Evolutionary conservation across 352 stramenopile species (phyloP), one percentile per base, ranked within the genome.

Genomic region (Phytophthora aleatoria): DNA sequence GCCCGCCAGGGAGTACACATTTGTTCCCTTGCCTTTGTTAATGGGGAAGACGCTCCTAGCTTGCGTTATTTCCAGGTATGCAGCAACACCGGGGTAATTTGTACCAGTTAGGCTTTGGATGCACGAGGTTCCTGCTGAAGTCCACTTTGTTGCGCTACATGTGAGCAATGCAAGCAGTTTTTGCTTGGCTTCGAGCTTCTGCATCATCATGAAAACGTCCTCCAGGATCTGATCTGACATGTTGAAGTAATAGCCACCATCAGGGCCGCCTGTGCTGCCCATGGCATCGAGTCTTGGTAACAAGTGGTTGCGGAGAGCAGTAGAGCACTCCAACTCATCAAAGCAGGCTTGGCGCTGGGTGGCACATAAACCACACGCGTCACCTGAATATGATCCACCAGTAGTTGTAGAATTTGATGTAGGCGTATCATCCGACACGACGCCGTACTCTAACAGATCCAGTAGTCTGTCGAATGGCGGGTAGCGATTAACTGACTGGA

Each of bases 401-500:
- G 33, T 12, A 38, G 3, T 38, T 38, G 33, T 31, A n/a, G 20
- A 30, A 49, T 49, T 49, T 26, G 43, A 33, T 31, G 43, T 33
- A 3, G 9, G 43, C 13, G 27, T 16, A 13, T 57, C 62, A 5
- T 66, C 41, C 0, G 49, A 45, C 35, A 38, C 33, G 12, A 35
- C 44, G 3, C 51, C 57, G 11, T 60, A 59, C n/a, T 58, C 47
- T 6, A 72, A 42, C 45, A 72, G 49, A 20, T 63, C 57, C n/a
- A 67, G 13, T 16, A 72, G 31, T 49, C 58, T 62, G 50, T 67
- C 64, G 30, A 63, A 67, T 13, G 33, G 26, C 2, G 64, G 64
- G 15, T 59, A 60, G 5, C 64, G 57, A 20, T 59, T 52, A 33
- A 35, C 16, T 27, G 64, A 67, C 45, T 42, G 30, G 8, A 71